phyloP scores from a whole-genome alignment of 148 eudicot genomes.

The Pharnaceum exiguum region DNA sequence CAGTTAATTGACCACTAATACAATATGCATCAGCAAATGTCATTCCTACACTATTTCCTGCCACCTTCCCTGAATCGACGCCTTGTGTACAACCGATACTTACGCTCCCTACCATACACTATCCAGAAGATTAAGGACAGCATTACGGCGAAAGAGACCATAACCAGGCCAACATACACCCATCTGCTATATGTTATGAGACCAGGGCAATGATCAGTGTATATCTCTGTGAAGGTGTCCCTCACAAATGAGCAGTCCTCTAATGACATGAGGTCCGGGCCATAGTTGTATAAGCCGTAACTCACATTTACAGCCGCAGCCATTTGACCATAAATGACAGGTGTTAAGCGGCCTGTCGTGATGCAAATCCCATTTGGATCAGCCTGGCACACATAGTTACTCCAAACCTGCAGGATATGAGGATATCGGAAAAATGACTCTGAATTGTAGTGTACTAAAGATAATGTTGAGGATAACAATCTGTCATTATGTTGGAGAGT shows the following conservation, averaged over 20 bases:
- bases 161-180: conserved; percentile 64
- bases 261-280: conserved; percentile 68
- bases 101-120: conserved; percentile 73
- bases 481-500: no score
- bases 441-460: no score
- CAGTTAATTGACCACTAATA: neutral
- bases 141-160: conserved; percentile 71
- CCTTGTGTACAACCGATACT: conserved; percentile 60
- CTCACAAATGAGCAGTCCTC: conserved; percentile 80
- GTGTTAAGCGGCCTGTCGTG: conserved; percentile 74
- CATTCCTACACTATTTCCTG: conserved; percentile 9
- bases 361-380: conserved; percentile 57
- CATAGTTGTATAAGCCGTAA: conserved; percentile 51
- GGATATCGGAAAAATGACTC: neutral
- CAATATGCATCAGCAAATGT: neutral
- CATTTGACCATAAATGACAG: conserved; percentile 53
- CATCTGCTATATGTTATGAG: conserved; percentile 54
- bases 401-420: conserved; percentile 48
- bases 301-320: conserved; percentile 58
- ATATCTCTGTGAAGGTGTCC: conserved; percentile 54
- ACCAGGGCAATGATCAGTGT: conserved; percentile 55
- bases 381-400: conserved; percentile 53
- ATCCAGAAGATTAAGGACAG: conserved; percentile 80
- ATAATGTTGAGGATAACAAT: no score
- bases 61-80: conserved; percentile 14